Percentiles rank a stretch among this genome's conserved stretches.
Evolutionary conservation across 495 filamentous ascomycete genomes (phyloP).

Genomic region (Choiromyces venosus): DNA sequence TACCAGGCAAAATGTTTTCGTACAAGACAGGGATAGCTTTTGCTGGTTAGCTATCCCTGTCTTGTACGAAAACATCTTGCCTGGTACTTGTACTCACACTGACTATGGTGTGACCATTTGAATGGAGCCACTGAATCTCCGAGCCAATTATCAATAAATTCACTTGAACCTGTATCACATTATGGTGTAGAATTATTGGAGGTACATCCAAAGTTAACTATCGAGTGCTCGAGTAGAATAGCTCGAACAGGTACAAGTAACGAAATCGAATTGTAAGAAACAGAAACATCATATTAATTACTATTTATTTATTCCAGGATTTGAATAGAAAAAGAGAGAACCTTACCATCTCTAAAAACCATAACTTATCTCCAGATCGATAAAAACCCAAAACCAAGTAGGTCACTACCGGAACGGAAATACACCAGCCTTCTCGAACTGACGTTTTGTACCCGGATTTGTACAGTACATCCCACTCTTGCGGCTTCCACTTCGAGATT

Average conservation of each 20-base stretch:
- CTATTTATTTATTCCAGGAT: background rate
- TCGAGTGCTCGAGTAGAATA: background rate
- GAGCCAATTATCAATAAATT: background rate
- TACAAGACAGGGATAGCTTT: too few relatives aligned
- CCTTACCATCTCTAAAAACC: background rate
- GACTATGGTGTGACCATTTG: background rate
- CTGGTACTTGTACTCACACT: too few relatives aligned
- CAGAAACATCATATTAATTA: background rate
- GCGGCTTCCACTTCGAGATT: background rate
- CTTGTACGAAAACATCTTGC: too few relatives aligned
- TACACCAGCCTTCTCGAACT: background rate
- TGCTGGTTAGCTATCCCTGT: too few relatives aligned
- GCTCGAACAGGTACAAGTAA: background rate
- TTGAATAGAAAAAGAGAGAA: background rate
- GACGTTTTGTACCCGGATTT: background rate
- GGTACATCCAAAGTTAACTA: background rate
- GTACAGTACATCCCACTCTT: background rate
- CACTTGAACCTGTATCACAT: background rate
- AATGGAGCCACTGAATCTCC: background rate
- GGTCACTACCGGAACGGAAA: background rate
- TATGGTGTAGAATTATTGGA: background rate
- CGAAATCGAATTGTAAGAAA: background rate
- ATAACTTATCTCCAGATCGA: too few relatives aligned
- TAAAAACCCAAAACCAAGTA: background rate
- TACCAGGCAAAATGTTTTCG: too few relatives aligned